Conservation (phyloP, 2,329 filamentous ascomycete species). For the Colletotrichum spaethianum region DNA sequence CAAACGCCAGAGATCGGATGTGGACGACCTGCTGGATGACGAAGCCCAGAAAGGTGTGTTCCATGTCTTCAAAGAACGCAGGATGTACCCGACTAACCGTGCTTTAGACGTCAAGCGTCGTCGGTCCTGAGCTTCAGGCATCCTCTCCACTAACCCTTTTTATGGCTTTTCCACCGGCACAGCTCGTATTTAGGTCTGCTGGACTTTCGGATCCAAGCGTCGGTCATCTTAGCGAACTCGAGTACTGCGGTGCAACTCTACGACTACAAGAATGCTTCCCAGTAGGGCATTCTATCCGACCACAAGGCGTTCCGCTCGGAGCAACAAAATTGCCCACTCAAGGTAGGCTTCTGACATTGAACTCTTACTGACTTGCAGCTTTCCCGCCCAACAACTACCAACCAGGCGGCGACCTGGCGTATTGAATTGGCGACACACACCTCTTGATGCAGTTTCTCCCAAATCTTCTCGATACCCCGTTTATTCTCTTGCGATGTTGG, state of each 20-base stretch:
- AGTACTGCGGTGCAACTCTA: not conserved
- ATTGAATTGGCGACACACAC: constrained; percentile 6
- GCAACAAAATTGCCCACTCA: not conserved
- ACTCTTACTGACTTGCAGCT: constrained; percentile 37
- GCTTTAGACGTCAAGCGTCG: constrained; percentile 46
- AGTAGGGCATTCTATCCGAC: not conserved
- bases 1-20: constrained; percentile 45
- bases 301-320: not conserved
- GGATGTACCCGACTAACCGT: constrained; percentile 28
- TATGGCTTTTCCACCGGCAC: not conserved
- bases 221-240: not conserved
- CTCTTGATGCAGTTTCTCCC: constrained; percentile 5
- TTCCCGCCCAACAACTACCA: constrained; percentile 1
- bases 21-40: constrained; percentile 43
- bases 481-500: constrained; percentile 35
- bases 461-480: constrained; percentile 38
- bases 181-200: constrained; percentile 18
- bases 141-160: constrained; percentile 33
- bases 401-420: constrained; percentile 10
- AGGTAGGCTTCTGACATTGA: constrained; percentile 35
- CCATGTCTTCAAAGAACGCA: not conserved
- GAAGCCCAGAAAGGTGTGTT: constrained; percentile 45
- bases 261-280: not conserved
- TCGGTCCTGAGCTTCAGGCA: constrained; percentile 41
- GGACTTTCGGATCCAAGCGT: not conserved